Base-by-base conservation (phyloP, 768 basidiomycete genomes). In the Udeniomyces megalosporus region DNA sequence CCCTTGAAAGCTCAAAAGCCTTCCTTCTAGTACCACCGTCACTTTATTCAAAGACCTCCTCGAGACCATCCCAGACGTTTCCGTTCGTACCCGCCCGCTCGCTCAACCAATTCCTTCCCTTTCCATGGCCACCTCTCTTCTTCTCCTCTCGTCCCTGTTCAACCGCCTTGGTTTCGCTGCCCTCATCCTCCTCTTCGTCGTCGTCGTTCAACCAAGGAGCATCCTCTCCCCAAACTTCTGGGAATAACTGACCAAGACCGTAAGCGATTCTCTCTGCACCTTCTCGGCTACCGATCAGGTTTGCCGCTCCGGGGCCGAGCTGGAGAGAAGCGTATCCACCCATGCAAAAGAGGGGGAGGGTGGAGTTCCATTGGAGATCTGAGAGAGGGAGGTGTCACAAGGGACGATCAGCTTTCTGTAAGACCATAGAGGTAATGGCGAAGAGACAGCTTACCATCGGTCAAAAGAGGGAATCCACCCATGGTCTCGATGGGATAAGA, bases 401-500 rank as follows among this genome's bases (percentile, higher is more conserved):
- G n/a, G n/a, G n/a, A n/a, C n/a, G n/a, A n/a, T n/a, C n/a, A n/a
- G n/a, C n/a, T n/a, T n/a, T n/a, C n/a, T n/a, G n/a, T n/a, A n/a
- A n/a, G n/a, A n/a, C n/a, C n/a, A 29, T 8, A 54, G 10, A 10
- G 50, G 17, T 8, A 34, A 5, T 3, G 2, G 31, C 10, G 20
- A 54, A 38, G n/a, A 29, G 6, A 12, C 10, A n/a, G 35, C 26
- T 32, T 20, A 54, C 53, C 53, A 20, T 59, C 58, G 24, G 46
- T 50, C n/a, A 59, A 22, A 17, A 50, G 3, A 8, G 58, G 58
- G 31, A 59, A 31, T 29, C 58, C 58, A n/a, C 58, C 60, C 10
- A 67, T 60, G 20, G 51, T 31, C 34, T 68, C 61, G 55, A 68
- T 62, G 0, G 67, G 68, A 46, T 66, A 46, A 0, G 22, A 15